phyloP scores from a whole-genome alignment of 139 green algal species.

The Nannochloris sp. region DNA sequence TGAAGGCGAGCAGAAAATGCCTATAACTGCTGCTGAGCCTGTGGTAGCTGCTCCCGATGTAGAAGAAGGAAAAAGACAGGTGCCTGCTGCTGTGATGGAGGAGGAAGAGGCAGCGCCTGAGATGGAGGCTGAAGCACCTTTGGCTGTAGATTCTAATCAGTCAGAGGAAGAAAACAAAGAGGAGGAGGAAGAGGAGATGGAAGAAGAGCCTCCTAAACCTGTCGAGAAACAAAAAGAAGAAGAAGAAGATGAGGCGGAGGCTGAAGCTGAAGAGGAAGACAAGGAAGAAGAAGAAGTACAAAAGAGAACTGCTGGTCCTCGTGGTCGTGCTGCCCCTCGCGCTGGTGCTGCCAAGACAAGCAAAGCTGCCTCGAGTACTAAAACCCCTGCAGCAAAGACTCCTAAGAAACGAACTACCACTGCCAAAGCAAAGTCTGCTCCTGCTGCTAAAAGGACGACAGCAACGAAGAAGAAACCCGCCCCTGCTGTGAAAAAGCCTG shows the following conservation, averaged over 20 bases:
- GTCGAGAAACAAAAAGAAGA: background rate
- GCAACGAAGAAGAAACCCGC: background rate
- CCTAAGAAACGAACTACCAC: no score
- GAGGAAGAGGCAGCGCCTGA: no score
- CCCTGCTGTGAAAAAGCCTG: background rate
- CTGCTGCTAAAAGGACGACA: background rate
- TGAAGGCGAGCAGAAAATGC: background rate
- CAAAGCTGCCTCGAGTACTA: background rate
- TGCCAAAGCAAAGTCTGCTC: background rate
- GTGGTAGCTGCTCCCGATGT: no score
- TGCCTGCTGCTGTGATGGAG: no score
- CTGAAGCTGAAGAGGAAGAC: background rate
- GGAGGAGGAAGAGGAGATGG: background rate
- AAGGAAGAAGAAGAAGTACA: background rate
- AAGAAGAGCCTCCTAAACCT: background rate
- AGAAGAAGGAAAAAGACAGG: no score
- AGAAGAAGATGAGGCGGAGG: background rate
- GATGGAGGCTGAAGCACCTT: no score
- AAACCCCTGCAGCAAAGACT: background rate
- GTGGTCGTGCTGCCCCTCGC: background rate
- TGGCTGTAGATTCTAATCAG: background rate
- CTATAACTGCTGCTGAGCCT: background rate
- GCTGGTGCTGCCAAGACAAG: background rate
- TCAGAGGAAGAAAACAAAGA: background rate
- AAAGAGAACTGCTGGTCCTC: background rate